Evolutionary conservation across 169 alveolate genomes (phyloP).

Genomic region (Perkinsus olseni): DNA sequence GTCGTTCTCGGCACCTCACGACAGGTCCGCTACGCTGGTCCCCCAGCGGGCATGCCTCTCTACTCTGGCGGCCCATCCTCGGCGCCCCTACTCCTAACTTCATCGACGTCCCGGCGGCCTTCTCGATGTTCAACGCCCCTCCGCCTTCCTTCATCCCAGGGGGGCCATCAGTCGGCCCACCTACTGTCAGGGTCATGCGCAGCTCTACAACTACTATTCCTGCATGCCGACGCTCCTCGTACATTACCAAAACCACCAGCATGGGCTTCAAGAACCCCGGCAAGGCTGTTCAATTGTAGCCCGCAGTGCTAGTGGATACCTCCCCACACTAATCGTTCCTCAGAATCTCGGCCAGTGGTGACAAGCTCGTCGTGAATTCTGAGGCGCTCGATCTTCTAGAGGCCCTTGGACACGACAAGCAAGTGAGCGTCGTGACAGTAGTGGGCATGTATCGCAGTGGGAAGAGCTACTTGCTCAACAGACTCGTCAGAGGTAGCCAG

Average conservation of each 20-base stretch:
- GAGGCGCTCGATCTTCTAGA: background rate
- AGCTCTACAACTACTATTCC: background rate
- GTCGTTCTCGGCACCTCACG: background rate
- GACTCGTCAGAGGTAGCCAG: slow-evolving; percentile 1
- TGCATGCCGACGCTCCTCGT: background rate
- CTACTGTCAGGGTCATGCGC: background rate
- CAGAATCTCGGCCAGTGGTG: background rate
- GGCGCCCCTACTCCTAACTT: background rate
- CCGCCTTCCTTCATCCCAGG: background rate
- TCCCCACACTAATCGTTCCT: background rate
- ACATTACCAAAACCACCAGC: background rate
- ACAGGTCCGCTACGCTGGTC: background rate
- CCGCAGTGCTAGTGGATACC: background rate
- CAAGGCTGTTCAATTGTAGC: background rate
- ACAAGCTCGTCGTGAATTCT: background rate
- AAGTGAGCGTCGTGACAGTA: background rate
- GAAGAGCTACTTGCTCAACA: background rate
- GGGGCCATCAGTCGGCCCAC: background rate
- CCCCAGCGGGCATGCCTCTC: background rate
- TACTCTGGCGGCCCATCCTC: background rate
- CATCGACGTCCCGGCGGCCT: background rate
- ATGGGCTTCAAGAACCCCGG: background rate
- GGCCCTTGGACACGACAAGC: background rate
- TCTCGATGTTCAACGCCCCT: background rate
- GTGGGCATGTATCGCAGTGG: background rate